These are phyloP conservation scores for Jaenimonas drosophilae DNA, from an alignment of 208 protist species.

Conservation along the genomic window DNA sequence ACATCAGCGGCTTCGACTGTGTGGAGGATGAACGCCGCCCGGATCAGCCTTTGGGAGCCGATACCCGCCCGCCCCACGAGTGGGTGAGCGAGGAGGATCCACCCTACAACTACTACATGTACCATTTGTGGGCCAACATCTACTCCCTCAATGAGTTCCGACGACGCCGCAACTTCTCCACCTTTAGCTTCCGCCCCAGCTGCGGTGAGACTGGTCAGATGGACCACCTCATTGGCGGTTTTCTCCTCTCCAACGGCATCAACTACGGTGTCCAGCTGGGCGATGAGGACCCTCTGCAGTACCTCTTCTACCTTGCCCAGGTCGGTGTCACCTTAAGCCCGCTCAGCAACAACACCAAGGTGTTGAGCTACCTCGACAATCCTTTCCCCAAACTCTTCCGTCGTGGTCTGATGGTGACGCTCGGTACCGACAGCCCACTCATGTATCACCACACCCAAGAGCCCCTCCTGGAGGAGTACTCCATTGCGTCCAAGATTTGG, in stretches of 20 bases:
- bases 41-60: slow-evolving; percentile 46
- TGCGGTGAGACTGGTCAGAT: slow-evolving; percentile 90
- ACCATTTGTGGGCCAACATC: slow-evolving; percentile 99
- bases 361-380: slow-evolving; percentile 94
- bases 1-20: slow-evolving; percentile 97
- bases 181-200: slow-evolving; percentile 96
- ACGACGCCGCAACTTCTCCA: slow-evolving; percentile 73
- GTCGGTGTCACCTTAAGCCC: slow-evolving; percentile 96
- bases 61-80: slow-evolving; percentile 76
- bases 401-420: slow-evolving; percentile 93
- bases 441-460: slow-evolving; percentile 97
- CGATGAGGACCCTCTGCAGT: slow-evolving; percentile 91
- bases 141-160: slow-evolving; percentile 95
- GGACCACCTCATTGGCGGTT: slow-evolving; percentile 92
- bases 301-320: slow-evolving; percentile 98
- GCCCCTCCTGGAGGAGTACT: slow-evolving; percentile 90
- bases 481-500: slow-evolving; percentile 90
- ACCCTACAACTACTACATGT: slow-evolving; percentile 98
- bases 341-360: slow-evolving; percentile 98
- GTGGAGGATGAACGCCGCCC: slow-evolving; percentile 95
- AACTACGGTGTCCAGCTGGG: slow-evolving; percentile 95
- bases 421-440: slow-evolving; percentile 94
- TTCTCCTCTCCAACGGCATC: slow-evolving; percentile 92
- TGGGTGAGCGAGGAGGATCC: slow-evolving; percentile 95
- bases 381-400: slow-evolving; percentile 95